These are phyloP conservation scores for Microdochium nivale DNA, from an alignment of 2,329 filamentous ascomycete species.

Conservation along the genomic window DNA sequence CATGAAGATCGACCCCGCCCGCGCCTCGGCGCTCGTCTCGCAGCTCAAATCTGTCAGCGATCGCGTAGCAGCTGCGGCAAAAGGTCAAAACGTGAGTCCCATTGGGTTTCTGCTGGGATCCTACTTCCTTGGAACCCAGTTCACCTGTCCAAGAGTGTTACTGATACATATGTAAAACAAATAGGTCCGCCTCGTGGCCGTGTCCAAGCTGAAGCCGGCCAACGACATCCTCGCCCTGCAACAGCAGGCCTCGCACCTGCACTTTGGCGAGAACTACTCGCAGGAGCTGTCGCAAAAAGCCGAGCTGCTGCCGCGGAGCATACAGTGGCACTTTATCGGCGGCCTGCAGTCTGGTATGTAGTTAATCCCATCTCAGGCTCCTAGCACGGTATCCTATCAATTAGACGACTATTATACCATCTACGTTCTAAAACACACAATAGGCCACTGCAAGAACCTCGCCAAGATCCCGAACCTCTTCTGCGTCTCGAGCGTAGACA, in stretches of 20 bases:
- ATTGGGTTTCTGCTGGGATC: neutral
- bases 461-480: slow-evolving; percentile 83
- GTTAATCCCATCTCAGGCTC: neutral
- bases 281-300: slow-evolving; percentile 87
- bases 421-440: neutral
- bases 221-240: slow-evolving; percentile 85
- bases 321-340: slow-evolving; percentile 96
- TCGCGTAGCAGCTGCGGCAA: slow-evolving; percentile 44
- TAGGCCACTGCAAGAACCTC: slow-evolving; percentile 82
- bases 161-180: neutral
- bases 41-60: slow-evolving; percentile 54
- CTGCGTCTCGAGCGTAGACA: slow-evolving; percentile 87
- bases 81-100: slow-evolving; percentile 43
- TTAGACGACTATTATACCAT: slow-evolving; percentile 3
- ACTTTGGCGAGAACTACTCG: slow-evolving; percentile 97
- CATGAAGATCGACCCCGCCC: slow-evolving; percentile 56
- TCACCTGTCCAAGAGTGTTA: slow-evolving; percentile 5
- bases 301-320: slow-evolving; percentile 61
- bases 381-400: neutral
- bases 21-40: slow-evolving; percentile 53
- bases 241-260: slow-evolving; percentile 53
- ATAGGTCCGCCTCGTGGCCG: slow-evolving; percentile 79
- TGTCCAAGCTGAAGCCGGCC: slow-evolving; percentile 92
- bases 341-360: slow-evolving; percentile 66
- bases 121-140: slow-evolving; percentile 7